These are phyloP conservation scores for Botrytis porri DNA, from an alignment of 2,329 filamentous ascomycete species.

Conservation along the genomic window DNA sequence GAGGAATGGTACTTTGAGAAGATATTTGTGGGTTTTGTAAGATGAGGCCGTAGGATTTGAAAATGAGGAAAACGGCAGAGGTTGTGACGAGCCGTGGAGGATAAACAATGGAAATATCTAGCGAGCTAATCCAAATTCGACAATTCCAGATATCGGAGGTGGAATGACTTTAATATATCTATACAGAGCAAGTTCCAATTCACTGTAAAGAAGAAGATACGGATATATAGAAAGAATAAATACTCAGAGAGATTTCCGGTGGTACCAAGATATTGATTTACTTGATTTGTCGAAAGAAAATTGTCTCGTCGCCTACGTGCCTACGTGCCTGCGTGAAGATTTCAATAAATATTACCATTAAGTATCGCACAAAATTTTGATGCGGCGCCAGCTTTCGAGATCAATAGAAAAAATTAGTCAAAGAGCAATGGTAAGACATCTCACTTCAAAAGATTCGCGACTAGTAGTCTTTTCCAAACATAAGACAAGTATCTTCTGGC, in stretches of 20 bases:
- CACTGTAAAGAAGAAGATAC: background rate
- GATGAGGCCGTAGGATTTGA: background rate
- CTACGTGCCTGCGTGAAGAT: background rate
- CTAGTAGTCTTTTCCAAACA: background rate
- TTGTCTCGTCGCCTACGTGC: background rate
- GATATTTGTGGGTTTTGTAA: background rate
- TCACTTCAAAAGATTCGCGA: background rate
- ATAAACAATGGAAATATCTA: background rate
- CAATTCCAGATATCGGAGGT: background rate
- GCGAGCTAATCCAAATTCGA: background rate
- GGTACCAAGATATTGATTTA: background rate
- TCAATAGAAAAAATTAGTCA: background rate
- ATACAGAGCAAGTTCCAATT: too few species aligned
- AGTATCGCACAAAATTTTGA: background rate
- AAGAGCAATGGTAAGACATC: background rate
- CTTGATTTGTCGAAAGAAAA: background rate
- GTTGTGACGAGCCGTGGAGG: background rate
- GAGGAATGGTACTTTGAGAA: too few species aligned
- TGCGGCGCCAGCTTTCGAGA: background rate
- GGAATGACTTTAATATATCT: background rate
- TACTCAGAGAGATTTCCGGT: background rate
- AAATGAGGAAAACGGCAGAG: background rate
- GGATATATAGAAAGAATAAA: background rate
- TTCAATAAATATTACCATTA: background rate
- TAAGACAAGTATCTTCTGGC: background rate